A percentile compares a stretch with the other conserved stretches of the same genome.
Conservation (phyloP, 306 rosid species). For the Rosa rugosa region DNA sequence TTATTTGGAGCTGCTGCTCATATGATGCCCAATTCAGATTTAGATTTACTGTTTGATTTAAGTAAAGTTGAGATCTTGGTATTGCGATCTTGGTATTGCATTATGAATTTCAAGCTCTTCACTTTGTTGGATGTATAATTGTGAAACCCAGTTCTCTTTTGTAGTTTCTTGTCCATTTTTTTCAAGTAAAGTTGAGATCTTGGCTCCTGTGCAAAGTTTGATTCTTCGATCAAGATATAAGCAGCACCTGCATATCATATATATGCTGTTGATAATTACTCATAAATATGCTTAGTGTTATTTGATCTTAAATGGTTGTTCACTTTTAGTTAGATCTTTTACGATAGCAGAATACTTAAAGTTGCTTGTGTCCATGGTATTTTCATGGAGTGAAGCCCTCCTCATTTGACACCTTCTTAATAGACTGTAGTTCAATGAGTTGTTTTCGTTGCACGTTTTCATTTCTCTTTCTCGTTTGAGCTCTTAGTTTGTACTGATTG, state of each 20-base stretch:
- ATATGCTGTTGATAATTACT: background rate
- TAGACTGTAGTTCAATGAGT: background rate
- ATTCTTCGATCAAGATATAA: background rate
- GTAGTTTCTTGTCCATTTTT: background rate
- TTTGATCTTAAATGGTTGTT: background rate
- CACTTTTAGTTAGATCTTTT: background rate
- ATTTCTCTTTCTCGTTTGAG: background rate
- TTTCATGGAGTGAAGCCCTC: background rate
- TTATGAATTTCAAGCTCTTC: background rate
- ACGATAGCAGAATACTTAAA: background rate
- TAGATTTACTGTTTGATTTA: constrained; percentile 5
- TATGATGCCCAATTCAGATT: constrained; percentile 8
- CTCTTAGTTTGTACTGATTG: background rate
- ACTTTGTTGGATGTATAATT: background rate
- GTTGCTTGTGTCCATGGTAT: background rate
- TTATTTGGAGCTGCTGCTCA: background rate
- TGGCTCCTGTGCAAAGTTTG: background rate
- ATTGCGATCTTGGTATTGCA: constrained; percentile 6
- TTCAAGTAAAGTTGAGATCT: constrained; percentile 10
- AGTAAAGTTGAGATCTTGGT: background rate
- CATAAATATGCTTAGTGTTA: background rate
- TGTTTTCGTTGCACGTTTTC: background rate
- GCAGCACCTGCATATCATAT: background rate
- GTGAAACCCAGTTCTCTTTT: background rate
- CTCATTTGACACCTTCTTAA: background rate